Conservation (phyloP, 371 early-diverging fungal species). For the Lichtheimia hyalospora region DNA sequence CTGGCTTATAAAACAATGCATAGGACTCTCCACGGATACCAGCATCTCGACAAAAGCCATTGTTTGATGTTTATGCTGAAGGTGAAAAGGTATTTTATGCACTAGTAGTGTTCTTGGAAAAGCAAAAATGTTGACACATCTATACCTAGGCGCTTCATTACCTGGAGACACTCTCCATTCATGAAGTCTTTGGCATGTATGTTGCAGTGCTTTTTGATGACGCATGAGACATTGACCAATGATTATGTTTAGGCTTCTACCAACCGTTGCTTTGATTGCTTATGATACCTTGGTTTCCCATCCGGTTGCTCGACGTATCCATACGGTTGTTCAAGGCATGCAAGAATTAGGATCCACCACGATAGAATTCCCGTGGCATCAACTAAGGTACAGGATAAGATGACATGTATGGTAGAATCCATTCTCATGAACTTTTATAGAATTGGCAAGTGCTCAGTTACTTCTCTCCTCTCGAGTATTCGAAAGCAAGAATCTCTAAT, state of each 20-base stretch:
- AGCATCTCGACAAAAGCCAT: constrained; percentile 69
- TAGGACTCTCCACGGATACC: constrained; percentile 55
- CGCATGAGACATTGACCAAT: background rate
- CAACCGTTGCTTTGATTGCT: constrained; percentile 69
- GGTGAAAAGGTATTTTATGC: constrained; percentile 57
- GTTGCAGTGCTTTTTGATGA: background rate
- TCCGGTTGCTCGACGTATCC: constrained; percentile 54
- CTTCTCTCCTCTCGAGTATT: constrained; percentile 48
- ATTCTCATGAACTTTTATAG: constrained; percentile 19
- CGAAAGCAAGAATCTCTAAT: constrained; percentile 60
- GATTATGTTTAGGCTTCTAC: constrained; percentile 53
- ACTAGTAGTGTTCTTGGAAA: background rate
- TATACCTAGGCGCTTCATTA: constrained; percentile 61
- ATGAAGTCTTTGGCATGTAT: constrained; percentile 69
- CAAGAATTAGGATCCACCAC: constrained; percentile 45
- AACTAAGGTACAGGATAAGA: constrained; percentile 33
- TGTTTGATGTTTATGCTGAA: constrained; percentile 76
- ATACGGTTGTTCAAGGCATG: constrained; percentile 45
- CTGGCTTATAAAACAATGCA: background rate
- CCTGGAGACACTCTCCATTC: constrained; percentile 67
- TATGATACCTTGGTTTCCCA: constrained; percentile 76
- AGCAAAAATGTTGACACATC: background rate
- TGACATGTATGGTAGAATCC: no score
- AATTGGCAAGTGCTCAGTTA: constrained; percentile 37
- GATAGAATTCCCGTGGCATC: constrained; percentile 54